phyloP scores from a whole-genome alignment of 2,329 filamentous ascomycete species.

The Alternaria alternata region DNA sequence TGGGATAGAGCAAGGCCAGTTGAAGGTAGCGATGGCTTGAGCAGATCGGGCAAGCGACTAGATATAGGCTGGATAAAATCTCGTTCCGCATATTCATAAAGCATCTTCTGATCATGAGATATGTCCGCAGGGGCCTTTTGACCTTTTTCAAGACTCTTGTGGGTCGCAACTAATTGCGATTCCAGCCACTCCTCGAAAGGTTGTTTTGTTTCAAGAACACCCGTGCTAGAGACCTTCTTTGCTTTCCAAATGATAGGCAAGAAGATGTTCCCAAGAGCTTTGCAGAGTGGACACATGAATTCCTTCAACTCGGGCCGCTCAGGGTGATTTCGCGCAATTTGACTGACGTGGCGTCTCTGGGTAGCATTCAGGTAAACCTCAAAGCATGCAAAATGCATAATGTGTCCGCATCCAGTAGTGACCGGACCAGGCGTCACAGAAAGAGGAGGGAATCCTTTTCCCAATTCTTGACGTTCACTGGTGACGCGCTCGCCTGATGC shows the following conservation, averaged over 20 bases:
- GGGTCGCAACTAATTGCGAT: conserved; percentile 61
- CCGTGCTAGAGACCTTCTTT: conserved; percentile 83
- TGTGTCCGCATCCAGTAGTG: conserved; percentile 91
- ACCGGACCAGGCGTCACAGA: conserved; percentile 77
- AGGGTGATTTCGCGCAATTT: conserved; percentile 93
- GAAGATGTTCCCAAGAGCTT: conserved; percentile 94
- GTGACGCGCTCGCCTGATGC: conserved; percentile 74
- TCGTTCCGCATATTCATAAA: conserved; percentile 61
- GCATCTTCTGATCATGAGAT: conserved; percentile 57
- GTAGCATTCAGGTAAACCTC: conserved; percentile 89
- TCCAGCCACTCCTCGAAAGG: conserved; percentile 75
- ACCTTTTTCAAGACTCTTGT: conserved; percentile 54
- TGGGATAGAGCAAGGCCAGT: conserved; percentile 22
- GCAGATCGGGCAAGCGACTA: conserved; percentile 49
- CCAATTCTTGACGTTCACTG: conserved; percentile 81
- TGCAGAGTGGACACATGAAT: conserved; percentile 96
- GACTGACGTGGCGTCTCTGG: conserved; percentile 81
- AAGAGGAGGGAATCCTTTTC: conserved; percentile 83
- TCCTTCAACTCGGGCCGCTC: conserved; percentile 82
- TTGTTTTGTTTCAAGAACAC: conserved; percentile 67
- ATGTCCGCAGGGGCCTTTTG: conserved; percentile 35
- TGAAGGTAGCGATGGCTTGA: conserved; percentile 32
- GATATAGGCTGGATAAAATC: conserved; percentile 61
- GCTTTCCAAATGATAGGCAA: conserved; percentile 95
- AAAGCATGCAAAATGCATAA: conserved; percentile 98